Base-by-base conservation (phyloP, 768 basidiomycete genomes). In the Sutorius australiensis region DNA sequence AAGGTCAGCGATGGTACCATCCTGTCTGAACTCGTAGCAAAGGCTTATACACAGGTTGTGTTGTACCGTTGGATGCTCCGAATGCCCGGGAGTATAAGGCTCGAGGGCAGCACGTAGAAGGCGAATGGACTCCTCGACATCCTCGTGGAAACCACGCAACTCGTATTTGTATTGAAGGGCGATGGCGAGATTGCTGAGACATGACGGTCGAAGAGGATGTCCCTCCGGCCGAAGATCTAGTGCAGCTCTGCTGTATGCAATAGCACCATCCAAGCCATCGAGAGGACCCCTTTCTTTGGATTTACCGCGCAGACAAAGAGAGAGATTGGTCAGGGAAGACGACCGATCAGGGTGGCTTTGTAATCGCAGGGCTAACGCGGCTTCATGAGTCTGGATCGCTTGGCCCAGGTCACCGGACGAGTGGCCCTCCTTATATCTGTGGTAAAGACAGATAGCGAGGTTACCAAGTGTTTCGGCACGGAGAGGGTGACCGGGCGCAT, bases 401-500 rank as follows among this genome's bases (percentile, higher is more conserved):
- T 53, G 21, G 13, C 50, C 38, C 2, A 57, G 32, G 28, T 50
- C 55, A 16, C 4, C 28, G 19, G 42, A 21, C 8, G 44, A 30
- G 16, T 32, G 44, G 7, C 39, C n/a, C 36, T 53, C 47, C 16
- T 8, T 16, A 27, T 46, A 56, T 31, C 51, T 32, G 17, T 40
- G 19, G n/a, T 40, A 16, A 14, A 59, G 48, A 28, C 31, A 39
- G 16, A 36, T 56, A 31, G 48, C 43, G 8, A 60, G 59, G 30
- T 61, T 60, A 30, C 53, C 57, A 31, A 65, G 60, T 32, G 51
- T 46, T 37, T 36, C 40, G 16, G 46, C 27, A 7, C 38, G 51
- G 24, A 48, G 46, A 24, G 42, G 38, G 31, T 56, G 55, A 8
- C 31, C 45, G 12, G 16, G 30, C 1, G 51, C 39, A 44, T 43